A percentile compares a stretch with the other conserved stretches of the same genome.
Evolutionary conservation across 192 early-diverging fungal genomes (phyloP).

Genomic region (Umbelopsis vinacea): DNA sequence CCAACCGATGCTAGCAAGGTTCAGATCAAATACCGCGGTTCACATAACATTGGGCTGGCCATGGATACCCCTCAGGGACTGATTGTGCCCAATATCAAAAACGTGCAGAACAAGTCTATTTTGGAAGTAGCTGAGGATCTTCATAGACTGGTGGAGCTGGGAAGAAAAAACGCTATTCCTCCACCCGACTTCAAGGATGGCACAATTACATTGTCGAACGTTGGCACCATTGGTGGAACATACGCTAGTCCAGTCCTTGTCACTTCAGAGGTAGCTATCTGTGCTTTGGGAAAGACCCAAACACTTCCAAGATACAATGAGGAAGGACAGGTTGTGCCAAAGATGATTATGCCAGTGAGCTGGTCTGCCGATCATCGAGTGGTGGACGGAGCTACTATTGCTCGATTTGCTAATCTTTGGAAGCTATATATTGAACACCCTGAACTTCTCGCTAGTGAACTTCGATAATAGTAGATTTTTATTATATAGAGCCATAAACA

Average conservation of each 20-base stretch:
- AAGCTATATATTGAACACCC: constrained; percentile 89
- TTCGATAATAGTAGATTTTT: constrained; percentile 48
- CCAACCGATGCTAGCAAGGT: constrained; percentile 50
- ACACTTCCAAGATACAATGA: constrained; percentile 83
- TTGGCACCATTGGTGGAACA: constrained; percentile 93
- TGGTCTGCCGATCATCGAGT: constrained; percentile 97
- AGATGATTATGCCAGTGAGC: constrained; percentile 78
- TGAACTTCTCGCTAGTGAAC: constrained; percentile 67
- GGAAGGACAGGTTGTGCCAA: constrained; percentile 66
- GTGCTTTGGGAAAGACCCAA: constrained; percentile 84
- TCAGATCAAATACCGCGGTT: constrained; percentile 71
- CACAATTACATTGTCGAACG: constrained; percentile 93
- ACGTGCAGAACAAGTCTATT: constrained; percentile 84
- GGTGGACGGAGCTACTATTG: constrained; percentile 95
- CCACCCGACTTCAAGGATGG: constrained; percentile 78
- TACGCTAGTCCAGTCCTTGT: constrained; percentile 90
- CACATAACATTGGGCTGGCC: constrained; percentile 94
- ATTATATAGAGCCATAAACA: background rate
- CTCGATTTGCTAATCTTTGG: constrained; percentile 86
- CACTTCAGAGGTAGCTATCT: constrained; percentile 85
- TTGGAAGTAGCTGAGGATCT: constrained; percentile 90
- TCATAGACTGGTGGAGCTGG: constrained; percentile 68
- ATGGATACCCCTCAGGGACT: constrained; percentile 98
- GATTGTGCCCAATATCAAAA: constrained; percentile 93
- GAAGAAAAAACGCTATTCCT: constrained; percentile 61